Percentiles rank a stretch among this genome's conserved stretches.
These are phyloP conservation scores for Pleurotus platypus DNA, from an alignment of 768 basidiomycete species.

Conservation along the genomic window DNA sequence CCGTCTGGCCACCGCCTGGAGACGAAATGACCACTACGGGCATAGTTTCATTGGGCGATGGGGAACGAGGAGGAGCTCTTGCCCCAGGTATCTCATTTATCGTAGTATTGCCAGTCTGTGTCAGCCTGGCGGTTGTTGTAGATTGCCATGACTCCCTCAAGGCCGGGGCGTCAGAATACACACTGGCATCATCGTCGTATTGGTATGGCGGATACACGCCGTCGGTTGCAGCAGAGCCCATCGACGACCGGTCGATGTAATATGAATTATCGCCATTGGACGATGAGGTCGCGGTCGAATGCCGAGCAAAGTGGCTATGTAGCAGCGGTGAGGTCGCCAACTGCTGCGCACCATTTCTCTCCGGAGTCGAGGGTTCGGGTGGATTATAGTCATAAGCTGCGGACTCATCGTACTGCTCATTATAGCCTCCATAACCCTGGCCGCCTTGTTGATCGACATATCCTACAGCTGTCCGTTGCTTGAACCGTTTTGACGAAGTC, in stretches of 20 bases:
- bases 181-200: constrained; percentile 36
- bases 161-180: constrained; percentile 36
- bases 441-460: not conserved
- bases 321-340: constrained; percentile 37
- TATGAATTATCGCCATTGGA: constrained; percentile 34
- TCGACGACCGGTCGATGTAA: constrained; percentile 20
- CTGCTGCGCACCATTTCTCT: constrained; percentile 8
- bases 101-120: constrained; percentile 1
- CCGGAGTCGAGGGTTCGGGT: constrained; percentile 4
- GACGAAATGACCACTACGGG: constrained; percentile 58
- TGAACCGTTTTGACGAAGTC: constrained; percentile 34
- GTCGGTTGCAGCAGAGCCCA: constrained; percentile 21
- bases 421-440: not conserved
- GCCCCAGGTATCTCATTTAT: not conserved
- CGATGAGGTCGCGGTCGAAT: constrained; percentile 38
- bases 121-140: constrained; percentile 11
- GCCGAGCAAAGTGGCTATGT: constrained; percentile 43
- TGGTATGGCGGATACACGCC: constrained; percentile 22
- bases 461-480: not conserved
- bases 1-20: constrained; percentile 19
- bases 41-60: constrained; percentile 18
- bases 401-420: constrained; percentile 5
- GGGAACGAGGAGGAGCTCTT: constrained; percentile 10
- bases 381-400: constrained; percentile 3
- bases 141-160: constrained; percentile 41